Base-by-base conservation (phyloP, 192 early-diverging fungal genomes). In the Coemansia sp. region DNA sequence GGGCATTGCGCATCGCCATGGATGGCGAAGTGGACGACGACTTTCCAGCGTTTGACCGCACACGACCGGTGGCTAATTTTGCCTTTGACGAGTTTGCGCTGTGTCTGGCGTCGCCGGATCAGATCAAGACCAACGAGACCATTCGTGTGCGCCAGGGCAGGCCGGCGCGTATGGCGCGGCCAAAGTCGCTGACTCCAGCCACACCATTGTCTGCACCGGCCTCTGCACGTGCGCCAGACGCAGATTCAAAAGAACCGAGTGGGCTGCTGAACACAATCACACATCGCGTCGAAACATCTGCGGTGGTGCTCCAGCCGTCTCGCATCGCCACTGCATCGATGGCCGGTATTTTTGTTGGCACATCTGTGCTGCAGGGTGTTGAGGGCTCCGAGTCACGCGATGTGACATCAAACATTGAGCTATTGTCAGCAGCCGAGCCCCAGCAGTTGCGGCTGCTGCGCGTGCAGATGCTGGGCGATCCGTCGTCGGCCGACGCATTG, bases 1-100 rank as follows among this genome's bases (percentile, higher is more conserved):
- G 97, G 97, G 87, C 87, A 17, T 74, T 99, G 68, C 82, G 92
- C 38, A 97, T 99, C 67, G 93, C 90, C 0, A 95, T 97, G 64
- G 97, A 97, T 78, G 97, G 97, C 18, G 87, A 87, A 38, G 88
- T 99, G 36, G 97, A 99, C 66, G 94, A 97, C 34, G 94, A 99
- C 73, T 89, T 99, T 69, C 95, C 95, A 37, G 97, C 92, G 9
- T 82, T 96, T 60, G 97, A 99, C 60, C 86, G 94, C 62, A 87
- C 86, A 10, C 71, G 92, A 14, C 92, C 87, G 57, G 94, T 98
- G 60, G 83, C 90, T 20, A 86, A 88, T 56, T 92, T 94, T 68
- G 85, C 86, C 0, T 94, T 92, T 78, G 90, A 96, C 71, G 89
- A 92, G 64, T 94, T 97, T 87, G 95, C 93, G 25, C 68, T 99